Base-by-base conservation (phyloP, 306 rosid genomes). In the Vigna hirtella region DNA sequence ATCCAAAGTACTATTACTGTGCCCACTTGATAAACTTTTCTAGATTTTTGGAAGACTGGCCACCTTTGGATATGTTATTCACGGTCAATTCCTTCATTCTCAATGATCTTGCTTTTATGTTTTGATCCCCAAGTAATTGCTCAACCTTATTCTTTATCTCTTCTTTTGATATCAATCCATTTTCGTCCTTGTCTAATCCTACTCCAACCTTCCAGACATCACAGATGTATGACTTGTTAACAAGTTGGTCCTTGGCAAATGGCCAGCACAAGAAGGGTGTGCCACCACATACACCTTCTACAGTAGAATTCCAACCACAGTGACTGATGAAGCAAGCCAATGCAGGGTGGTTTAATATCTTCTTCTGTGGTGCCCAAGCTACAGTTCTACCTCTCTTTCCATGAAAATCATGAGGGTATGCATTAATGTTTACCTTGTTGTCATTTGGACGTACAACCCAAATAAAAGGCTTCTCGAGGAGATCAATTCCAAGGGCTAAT, bases 221-320 rank as follows among this genome's bases (percentile, higher is more conserved):
- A 78, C 83, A 85, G 53, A 85, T 48, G 30, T 82, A 82, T 12
- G 76, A 53, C 68, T 55, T 74, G 66, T 82, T 4, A 22, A 34
- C 16, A 17, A 77, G 76, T 53, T 85, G 88, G 57, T 85, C 83
- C 14, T 17, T n/a, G 2, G 40, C 53, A 55, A 77, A 81, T 32
- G 88, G 81, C 88, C 85, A 85, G 58, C 81, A 82, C 32, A 85
- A 56, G 77, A 85, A 85, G 8, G 85, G 81, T 6, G 55, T 52
- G 17, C 83, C 88, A n/a, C 56, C 16, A 22, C 20, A 61, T 0
- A 85, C 34, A 16, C 87, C 85, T 75, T 86, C 89, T 1, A 83
- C 58, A 0, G 78, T 78, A 20, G 90, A 89, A 48, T 86, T 89
- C 93, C 90, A 89, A 24, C 90, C 90, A 52, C 89, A 89, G 7